Evolutionary conservation across 2,329 filamentous ascomycete genomes (phyloP).

Genomic region (Ceratocystis colombiana): DNA sequence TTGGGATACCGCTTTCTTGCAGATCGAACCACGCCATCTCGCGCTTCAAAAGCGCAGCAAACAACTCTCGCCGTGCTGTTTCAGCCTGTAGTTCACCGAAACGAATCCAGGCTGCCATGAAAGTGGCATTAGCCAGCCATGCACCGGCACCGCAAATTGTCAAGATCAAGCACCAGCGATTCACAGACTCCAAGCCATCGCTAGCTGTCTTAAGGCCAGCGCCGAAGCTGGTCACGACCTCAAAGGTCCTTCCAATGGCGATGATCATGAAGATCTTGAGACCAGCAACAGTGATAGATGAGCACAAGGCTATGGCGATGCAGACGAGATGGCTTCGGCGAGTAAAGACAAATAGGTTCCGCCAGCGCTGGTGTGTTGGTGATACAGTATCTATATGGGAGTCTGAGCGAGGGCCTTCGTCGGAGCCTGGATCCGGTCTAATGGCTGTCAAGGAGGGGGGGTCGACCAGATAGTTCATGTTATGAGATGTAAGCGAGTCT

Average conservation of each 20-base stretch:
- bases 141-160: constrained; percentile 51
- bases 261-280: constrained; percentile 57
- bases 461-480: neutral
- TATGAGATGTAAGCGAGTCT: neutral
- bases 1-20: constrained; percentile 58
- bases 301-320: constrained; percentile 45
- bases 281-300: constrained; percentile 50
- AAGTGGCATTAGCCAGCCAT: constrained; percentile 57
- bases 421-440: neutral
- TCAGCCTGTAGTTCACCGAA: constrained; percentile 76
- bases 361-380: constrained; percentile 29
- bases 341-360: constrained; percentile 61
- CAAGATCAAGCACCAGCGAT: constrained; percentile 51
- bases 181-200: constrained; percentile 45
- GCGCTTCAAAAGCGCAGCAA: constrained; percentile 57
- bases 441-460: too few species aligned
- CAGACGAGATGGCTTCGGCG: constrained; percentile 47
- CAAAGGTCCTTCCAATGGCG: constrained; percentile 65
- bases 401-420: neutral
- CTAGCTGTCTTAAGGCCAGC: constrained; percentile 40
- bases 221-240: constrained; percentile 57
- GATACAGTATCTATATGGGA: neutral
- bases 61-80: constrained; percentile 53
- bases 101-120: constrained; percentile 60
- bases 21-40: constrained; percentile 76